A percentile compares a stretch with the other conserved stretches of the same genome.
Conservation (phyloP, 2,329 filamentous ascomycete genomes). For the Cercospora nicotianae region DNA sequence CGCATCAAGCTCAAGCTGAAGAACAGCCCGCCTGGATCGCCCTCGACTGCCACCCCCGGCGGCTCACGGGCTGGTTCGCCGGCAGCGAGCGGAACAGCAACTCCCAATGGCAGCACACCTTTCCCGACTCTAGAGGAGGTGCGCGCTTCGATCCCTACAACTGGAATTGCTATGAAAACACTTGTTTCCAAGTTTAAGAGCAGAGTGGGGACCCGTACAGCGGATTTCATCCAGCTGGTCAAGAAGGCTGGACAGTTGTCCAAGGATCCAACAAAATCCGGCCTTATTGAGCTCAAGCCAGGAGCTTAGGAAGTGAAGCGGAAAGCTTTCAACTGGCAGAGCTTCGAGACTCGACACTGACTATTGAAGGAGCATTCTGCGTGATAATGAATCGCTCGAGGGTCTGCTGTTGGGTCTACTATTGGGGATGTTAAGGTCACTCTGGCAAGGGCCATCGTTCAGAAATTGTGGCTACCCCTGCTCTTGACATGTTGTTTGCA, state of each 20-base stretch:
- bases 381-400: not conserved
- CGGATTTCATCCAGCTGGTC: conserved; percentile 47
- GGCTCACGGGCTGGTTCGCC: conserved; percentile 40
- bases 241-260: conserved; percentile 39
- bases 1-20: conserved; percentile 60
- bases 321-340: not conserved
- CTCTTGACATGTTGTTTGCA: not conserved
- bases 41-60: conserved; percentile 36
- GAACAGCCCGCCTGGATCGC: conserved; percentile 49
- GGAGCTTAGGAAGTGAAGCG: conserved; percentile 6
- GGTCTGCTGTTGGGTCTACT: not conserved
- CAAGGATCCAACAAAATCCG: conserved; percentile 26
- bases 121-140: conserved; percentile 50
- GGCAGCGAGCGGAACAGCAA: conserved; percentile 27
- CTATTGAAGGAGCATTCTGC: not conserved
- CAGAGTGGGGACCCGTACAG: conserved; percentile 41
- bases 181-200: conserved; percentile 46
- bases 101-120: conserved; percentile 17
- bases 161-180: conserved; percentile 46
- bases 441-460: not conserved
- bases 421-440: not conserved
- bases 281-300: conserved; percentile 30
- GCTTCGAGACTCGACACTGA: not conserved
- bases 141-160: conserved; percentile 45
- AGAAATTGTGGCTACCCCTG: not conserved